A percentile compares a stretch with the other conserved stretches of the same genome.
These are phyloP conservation scores for Desmodesmus armatus DNA, from an alignment of 139 green algal species.

Conservation along the genomic window DNA sequence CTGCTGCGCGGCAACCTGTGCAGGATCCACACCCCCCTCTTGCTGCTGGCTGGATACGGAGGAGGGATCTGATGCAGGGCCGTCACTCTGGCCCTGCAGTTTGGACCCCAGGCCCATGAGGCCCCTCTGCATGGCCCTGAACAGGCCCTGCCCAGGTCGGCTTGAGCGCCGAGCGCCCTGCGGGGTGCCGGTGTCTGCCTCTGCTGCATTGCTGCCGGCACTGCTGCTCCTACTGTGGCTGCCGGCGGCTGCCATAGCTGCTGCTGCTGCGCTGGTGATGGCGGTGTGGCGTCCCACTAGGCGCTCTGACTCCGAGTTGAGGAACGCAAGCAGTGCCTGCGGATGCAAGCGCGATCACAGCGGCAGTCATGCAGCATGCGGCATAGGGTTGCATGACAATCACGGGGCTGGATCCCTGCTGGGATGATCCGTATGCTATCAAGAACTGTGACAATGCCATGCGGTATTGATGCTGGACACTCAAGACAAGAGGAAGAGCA, in stretches of 20 bases:
- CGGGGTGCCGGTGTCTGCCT: not conserved
- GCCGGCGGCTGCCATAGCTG: not conserved
- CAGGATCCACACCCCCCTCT: not conserved
- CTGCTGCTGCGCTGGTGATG: constrained; percentile 36
- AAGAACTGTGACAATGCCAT: too few species aligned
- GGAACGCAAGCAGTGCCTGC: constrained; percentile 69
- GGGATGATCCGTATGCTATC: too few species aligned
- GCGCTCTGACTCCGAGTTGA: constrained; percentile 68
- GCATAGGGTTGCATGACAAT: too few species aligned
- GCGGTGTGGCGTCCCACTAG: constrained; percentile 42
- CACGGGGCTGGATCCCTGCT: not conserved
- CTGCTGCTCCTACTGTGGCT: not conserved
- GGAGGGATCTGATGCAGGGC: not conserved
- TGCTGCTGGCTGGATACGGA: not conserved
- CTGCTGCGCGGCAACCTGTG: not conserved
- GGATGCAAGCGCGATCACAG: too few species aligned
- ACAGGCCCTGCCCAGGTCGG: not conserved
- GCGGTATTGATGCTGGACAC: too few species aligned
- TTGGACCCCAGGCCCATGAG: not conserved
- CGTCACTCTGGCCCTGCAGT: not conserved
- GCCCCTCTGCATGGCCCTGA: constrained; percentile 10
- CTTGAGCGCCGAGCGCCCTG: too few species aligned
- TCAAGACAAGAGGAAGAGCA: too few species aligned
- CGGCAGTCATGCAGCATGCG: not conserved
- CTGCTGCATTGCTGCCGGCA: not conserved